phyloP scores from a whole-genome alignment of 2,329 filamentous ascomycete genomes.

The Drechslerella dactyloides region DNA sequence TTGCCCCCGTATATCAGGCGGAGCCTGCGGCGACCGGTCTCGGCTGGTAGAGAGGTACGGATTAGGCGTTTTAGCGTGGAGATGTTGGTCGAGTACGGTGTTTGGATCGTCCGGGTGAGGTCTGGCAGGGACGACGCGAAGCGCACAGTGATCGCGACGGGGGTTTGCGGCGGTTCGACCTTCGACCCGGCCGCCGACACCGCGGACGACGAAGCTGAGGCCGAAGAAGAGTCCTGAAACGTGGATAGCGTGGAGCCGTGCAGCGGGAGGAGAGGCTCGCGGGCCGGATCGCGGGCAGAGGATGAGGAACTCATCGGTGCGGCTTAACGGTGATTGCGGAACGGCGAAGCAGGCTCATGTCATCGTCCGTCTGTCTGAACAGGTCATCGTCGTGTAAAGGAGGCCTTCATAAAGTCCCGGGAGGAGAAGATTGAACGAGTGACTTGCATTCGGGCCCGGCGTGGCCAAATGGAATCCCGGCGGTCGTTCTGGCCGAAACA shows the following conservation, averaged over 20 bases:
- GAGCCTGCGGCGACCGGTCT: slow-evolving; percentile 72
- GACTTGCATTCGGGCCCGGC: neutral
- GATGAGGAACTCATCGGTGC: slow-evolving; percentile 40
- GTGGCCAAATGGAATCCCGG: neutral
- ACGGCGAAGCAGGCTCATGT: slow-evolving; percentile 3
- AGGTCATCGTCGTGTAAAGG: neutral
- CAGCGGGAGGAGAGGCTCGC: slow-evolving; percentile 41
- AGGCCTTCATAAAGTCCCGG: neutral
- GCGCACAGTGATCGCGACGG: slow-evolving; percentile 80
- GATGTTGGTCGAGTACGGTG: slow-evolving; percentile 72
- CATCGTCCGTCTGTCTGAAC: neutral
- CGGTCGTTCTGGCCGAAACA: neutral
- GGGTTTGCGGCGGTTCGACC: slow-evolving; percentile 56
- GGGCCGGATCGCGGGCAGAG: slow-evolving; percentile 31
- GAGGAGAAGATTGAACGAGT: neutral
- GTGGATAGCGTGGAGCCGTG: slow-evolving; percentile 16
- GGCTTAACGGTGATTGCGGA: neutral
- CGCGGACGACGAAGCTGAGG: slow-evolving; percentile 23
- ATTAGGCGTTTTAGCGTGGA: slow-evolving; percentile 82
- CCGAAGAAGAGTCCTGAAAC: slow-evolving; percentile 3
- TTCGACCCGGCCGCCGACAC: neutral
- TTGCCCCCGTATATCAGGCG: slow-evolving; percentile 90
- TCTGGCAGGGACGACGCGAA: slow-evolving; percentile 84
- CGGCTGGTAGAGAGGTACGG: slow-evolving; percentile 70
- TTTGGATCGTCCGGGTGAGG: slow-evolving; percentile 75